Evolutionary conservation across 164 flowering plant genomes (phyloP).

Genomic region (Litsea cubeba): DNA sequence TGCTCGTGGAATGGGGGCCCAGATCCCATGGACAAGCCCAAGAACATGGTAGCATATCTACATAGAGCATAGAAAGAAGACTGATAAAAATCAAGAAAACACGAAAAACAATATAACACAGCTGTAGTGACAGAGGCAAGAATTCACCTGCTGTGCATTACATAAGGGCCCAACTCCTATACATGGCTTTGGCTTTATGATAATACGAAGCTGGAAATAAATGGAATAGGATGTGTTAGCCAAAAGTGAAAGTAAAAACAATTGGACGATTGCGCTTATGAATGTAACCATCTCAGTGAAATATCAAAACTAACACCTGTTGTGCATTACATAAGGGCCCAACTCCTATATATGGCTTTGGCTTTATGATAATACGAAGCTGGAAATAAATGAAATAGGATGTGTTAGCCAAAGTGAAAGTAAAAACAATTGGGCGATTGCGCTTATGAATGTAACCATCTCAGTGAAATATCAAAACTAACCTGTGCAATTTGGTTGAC

Average conservation of each 20-base stretch:
- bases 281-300: constrained; percentile 7
- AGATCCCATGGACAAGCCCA: constrained; percentile 96
- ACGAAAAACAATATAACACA: background rate
- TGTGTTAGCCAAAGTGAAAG: too few relatives aligned
- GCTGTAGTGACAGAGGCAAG: background rate
- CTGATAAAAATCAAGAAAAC: background rate
- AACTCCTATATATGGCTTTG: too few relatives aligned
- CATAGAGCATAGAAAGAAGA: constrained; percentile 17
- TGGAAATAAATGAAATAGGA: too few relatives aligned
- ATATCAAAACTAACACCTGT: constrained; percentile 31
- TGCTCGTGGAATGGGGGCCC: constrained; percentile 92
- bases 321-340: too few relatives aligned
- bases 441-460: background rate
- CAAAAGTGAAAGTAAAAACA: constrained; percentile 3
- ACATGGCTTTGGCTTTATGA: constrained; percentile 78
- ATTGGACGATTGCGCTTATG: background rate
- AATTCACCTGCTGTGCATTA: constrained; percentile 74
- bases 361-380: too few relatives aligned
- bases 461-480: constrained; percentile 19
- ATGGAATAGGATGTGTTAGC: background rate
- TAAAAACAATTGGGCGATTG: background rate
- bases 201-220: constrained; percentile 65
- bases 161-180: constrained; percentile 81
- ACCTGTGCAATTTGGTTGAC: constrained; percentile 98
- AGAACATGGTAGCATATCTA: constrained; percentile 98